Conservation (phyloP, 2,329 filamentous ascomycete genomes). For the Leptographium lundbergii region DNA sequence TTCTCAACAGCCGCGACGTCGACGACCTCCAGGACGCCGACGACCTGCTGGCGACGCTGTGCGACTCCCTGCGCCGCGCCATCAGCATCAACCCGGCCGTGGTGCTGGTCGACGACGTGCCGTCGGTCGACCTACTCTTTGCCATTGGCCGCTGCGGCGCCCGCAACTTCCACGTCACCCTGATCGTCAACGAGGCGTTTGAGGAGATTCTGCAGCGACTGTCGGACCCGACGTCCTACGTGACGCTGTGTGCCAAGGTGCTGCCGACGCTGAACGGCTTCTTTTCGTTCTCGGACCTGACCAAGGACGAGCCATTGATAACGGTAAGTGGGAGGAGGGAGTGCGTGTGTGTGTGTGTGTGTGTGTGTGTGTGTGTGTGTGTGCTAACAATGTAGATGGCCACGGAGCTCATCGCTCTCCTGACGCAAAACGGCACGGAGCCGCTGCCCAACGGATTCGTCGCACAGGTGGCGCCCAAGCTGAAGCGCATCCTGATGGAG, state of each 20-base stretch:
- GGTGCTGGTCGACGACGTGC: conserved; percentile 57
- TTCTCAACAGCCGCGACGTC: conserved; percentile 68
- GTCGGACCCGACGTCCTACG: conserved; percentile 56
- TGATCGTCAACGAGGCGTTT: conserved; percentile 80
- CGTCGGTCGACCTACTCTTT: conserved; percentile 75
- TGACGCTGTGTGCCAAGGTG: conserved; percentile 70
- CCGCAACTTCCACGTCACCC: conserved; percentile 79
- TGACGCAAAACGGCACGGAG: conserved; percentile 71
- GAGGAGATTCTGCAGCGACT: conserved; percentile 70
- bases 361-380: no score
- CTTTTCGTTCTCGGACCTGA: conserved; percentile 78
- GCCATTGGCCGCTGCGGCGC: conserved; percentile 79
- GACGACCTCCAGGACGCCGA: conserved; percentile 78
- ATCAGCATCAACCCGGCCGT: conserved; percentile 69
- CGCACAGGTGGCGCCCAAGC: conserved; percentile 71
- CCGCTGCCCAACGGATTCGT: conserved; percentile 83
- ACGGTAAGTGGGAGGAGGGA: conserved; percentile 35
- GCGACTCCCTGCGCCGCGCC: conserved; percentile 72
- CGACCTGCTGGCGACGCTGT: conserved; percentile 80
- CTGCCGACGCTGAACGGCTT: conserved; percentile 78
- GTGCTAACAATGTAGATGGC: conserved; percentile 37
- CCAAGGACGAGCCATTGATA: conserved; percentile 71
- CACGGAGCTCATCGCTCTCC: conserved; percentile 66
- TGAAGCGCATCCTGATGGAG: conserved; percentile 69
- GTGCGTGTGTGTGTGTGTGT: no score